A percentile compares a stretch with the other conserved stretches of the same genome.
phyloP scores from a whole-genome alignment of 805 yeast genomes.

The Candida piceae region DNA sequence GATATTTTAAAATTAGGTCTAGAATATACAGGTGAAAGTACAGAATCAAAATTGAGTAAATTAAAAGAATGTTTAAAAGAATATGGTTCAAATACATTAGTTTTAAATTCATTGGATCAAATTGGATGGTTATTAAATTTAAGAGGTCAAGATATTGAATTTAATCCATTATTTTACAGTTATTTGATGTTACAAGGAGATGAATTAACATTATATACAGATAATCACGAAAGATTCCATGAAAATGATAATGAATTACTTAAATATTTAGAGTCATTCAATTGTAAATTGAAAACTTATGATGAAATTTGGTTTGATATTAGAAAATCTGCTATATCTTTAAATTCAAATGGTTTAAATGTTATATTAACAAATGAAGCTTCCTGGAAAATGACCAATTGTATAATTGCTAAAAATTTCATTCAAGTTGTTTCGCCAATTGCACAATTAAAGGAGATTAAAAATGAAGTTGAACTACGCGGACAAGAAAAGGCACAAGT shows the following conservation, averaged over 20 bases:
- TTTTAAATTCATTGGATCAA: constrained; percentile 64
- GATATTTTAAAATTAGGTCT: constrained; percentile 46
- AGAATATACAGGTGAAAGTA: constrained; percentile 61
- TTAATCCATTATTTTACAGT: constrained; percentile 49
- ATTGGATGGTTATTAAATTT: constrained; percentile 87
- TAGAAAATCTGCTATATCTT: constrained; percentile 30
- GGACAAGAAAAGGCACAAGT: constrained; percentile 51
- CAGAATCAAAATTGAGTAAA: constrained; percentile 50
- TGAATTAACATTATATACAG: constrained; percentile 38
- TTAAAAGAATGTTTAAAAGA: constrained; percentile 36
- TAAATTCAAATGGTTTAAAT: constrained; percentile 20
- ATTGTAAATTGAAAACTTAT: constrained; percentile 41
- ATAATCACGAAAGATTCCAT: constrained; percentile 34
- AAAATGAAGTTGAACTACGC: constrained; percentile 42
- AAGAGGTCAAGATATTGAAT: constrained; percentile 53
- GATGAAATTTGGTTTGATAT: constrained; percentile 42
- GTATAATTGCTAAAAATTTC: constrained; percentile 36
- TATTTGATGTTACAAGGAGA: constrained; percentile 43
- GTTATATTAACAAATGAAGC: constrained; percentile 51
- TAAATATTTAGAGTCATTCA: constrained; percentile 37
- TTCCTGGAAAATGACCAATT: constrained; percentile 64
- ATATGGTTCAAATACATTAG: constrained; percentile 22
- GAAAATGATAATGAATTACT: constrained; percentile 26
- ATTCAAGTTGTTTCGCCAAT: constrained; percentile 51
- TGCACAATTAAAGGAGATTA: constrained; percentile 47